A percentile compares a stretch with the other conserved stretches of the same genome.
Evolutionary conservation across 1,139 yeast genomes (phyloP).

Genomic region (Debaryomyces psychrophilus): DNA sequence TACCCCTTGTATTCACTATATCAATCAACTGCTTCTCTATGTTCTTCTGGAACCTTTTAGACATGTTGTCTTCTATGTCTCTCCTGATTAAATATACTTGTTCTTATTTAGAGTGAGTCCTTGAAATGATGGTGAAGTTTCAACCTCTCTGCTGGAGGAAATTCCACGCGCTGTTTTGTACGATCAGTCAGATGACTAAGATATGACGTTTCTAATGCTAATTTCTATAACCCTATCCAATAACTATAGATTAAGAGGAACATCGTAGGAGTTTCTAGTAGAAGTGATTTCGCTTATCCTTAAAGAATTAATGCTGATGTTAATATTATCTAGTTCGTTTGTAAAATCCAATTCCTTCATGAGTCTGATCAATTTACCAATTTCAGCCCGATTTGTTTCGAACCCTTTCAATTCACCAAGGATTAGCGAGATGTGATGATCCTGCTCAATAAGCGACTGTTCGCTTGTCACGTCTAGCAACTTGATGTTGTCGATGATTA

Average conservation of each 20-base stretch:
- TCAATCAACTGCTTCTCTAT: slow-evolving; percentile 49
- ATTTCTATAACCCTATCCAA: background rate
- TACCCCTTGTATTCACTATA: slow-evolving; percentile 40
- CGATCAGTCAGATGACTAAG: slow-evolving; percentile 5
- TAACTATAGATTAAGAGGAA: slow-evolving; percentile 7
- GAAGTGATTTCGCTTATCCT: slow-evolving; percentile 7
- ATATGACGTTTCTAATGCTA: background rate
- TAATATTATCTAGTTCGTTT: slow-evolving; percentile 8
- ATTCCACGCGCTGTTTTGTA: slow-evolving; percentile 4
- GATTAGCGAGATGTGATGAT: slow-evolving; percentile 14
- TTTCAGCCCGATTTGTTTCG: slow-evolving; percentile 1
- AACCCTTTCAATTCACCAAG: slow-evolving; percentile 13
- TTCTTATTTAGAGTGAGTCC: background rate
- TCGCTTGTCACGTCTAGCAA: slow-evolving; percentile 12
- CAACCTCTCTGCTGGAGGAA: background rate
- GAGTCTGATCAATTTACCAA: background rate
- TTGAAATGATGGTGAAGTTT: background rate
- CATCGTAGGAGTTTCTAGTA: slow-evolving; percentile 3
- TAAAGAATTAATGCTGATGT: slow-evolving; percentile 9
- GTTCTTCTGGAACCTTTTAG: slow-evolving; percentile 39
- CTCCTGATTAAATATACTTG: background rate
- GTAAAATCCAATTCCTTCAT: slow-evolving; percentile 10
- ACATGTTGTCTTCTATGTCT: slow-evolving; percentile 21
- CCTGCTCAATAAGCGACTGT: slow-evolving; percentile 2
- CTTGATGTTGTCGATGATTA: slow-evolving; percentile 13